These are phyloP conservation scores for Morella rubra DNA, from an alignment of 306 rosid species.

Conservation along the genomic window DNA sequence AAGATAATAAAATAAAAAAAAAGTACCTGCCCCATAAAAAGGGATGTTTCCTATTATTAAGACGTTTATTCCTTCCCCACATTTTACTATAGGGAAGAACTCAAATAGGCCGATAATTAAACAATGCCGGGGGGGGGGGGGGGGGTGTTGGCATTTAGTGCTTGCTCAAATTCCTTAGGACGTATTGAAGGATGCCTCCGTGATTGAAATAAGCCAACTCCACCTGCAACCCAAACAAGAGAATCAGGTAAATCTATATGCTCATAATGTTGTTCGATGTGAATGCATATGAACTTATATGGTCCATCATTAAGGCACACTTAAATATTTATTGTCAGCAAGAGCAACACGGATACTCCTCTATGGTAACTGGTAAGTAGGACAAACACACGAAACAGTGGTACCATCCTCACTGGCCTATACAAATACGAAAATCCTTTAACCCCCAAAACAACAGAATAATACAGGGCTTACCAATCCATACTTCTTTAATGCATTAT, in stretches of 20 bases:
- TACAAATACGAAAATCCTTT: no score
- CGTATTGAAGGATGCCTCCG: conserved; percentile 93
- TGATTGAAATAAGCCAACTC: conserved; percentile 82
- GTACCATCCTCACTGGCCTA: no score
- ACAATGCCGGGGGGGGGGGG: conserved; percentile 15
- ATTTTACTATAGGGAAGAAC: conserved; percentile 28
- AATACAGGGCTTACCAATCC: no score
- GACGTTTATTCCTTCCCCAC: conserved; percentile 35
- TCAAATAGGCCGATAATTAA: conserved; percentile 5
- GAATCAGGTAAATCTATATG: conserved; percentile 2
- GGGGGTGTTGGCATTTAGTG: conserved; percentile 58
- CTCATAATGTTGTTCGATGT: neutral
- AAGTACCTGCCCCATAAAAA: conserved; percentile 31
- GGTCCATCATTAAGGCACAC: neutral
- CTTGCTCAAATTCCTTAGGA: conserved; percentile 60
- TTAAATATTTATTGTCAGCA: no score
- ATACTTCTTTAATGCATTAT: neutral
- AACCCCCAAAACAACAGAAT: no score
- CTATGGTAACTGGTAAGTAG: no score
- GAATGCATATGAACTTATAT: neutral
- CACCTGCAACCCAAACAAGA: conserved; percentile 54
- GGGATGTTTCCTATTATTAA: conserved; percentile 30
- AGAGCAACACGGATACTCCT: no score
- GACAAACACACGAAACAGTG: no score
- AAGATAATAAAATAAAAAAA: conserved; percentile 37